Evolutionary conservation across 2,329 filamentous ascomycete genomes (phyloP), one percentile per base, ranked within the genome.

Genomic region (Xylariales sp.): DNA sequence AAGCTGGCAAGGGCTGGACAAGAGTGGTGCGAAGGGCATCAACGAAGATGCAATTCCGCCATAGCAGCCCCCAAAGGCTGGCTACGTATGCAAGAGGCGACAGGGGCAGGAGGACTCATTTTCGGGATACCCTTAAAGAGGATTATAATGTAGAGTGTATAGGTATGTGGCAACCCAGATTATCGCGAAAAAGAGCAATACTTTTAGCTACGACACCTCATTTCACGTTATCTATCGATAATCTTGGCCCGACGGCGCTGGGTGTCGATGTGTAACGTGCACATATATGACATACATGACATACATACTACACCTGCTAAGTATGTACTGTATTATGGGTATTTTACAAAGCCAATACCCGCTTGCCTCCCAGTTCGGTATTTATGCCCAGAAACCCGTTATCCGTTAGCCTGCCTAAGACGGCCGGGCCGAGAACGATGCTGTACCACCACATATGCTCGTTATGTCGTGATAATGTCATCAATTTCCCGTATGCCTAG

Each of bases 1-100:
- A 3, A 78, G 77, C 14, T 87, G 85, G 83, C 78, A 83, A 70
- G 86, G 85, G 6, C 73, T 87, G 36, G 86, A 88, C 71, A 81
- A 83, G 57, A 88, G 85, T 69, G 86, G 86, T 8, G 74, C 74
- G 3, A 71, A 67, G 46, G 73, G 73, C 30, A 68, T 72, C 58
- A 62, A 69, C 30, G 71, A 62, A 34, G 65, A 65, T 39, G 32
- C 72, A 18, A 69, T 73, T 67, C 69, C 70, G 49, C 68, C 61
- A 71, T 58, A 53, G 45, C 5, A 28, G 23, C 32, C 16, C 59
- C 39, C 39, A 41, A 41, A 10, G 39, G 39, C 39, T 39, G 36
- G 36, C 36, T 23, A 34, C 32, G 32, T 61, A 62, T 59, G 45
- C 52, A 49, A 49, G n/a, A 32, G 45, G n/a, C 28, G 16, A 52